Conservation (phyloP, 2,329 filamentous ascomycete species). For the Alternaria arbusti region DNA sequence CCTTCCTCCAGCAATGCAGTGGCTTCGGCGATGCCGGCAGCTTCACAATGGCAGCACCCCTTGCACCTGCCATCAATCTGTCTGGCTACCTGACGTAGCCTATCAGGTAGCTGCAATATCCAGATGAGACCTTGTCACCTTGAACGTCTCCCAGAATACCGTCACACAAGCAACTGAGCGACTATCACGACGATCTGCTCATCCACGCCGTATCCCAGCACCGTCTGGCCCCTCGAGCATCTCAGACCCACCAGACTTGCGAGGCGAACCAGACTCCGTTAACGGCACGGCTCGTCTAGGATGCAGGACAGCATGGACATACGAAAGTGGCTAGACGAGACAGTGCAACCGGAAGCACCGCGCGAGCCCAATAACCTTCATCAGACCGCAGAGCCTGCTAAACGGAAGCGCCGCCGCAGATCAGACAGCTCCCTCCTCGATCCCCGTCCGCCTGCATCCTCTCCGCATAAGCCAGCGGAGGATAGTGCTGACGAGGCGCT, state of each 20-base stretch:
- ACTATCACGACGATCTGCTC: slow-evolving; percentile 13
- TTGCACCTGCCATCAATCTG: background rate
- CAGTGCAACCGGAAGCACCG: slow-evolving; percentile 41
- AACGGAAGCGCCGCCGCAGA: slow-evolving; percentile 35
- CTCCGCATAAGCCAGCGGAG: slow-evolving; percentile 8
- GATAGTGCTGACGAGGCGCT: slow-evolving; percentile 23
- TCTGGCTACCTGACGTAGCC: background rate
- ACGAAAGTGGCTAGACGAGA: slow-evolving; percentile 53
- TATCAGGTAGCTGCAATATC: background rate
- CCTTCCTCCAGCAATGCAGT: slow-evolving; percentile 9
- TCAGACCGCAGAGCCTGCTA: background rate
- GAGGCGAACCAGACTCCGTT: slow-evolving; percentile 4
- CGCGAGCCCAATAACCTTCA: slow-evolving; percentile 27
- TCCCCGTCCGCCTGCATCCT: slow-evolving; percentile 18
- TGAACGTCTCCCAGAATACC: background rate
- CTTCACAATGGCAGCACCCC: background rate
- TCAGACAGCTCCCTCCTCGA: slow-evolving; percentile 51
- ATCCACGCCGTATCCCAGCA: slow-evolving; percentile 36
- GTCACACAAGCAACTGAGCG: slow-evolving; percentile 34
- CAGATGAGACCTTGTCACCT: background rate
- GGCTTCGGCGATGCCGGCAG: background rate
- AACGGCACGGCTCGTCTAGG: slow-evolving; percentile 29
- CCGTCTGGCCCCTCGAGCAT: slow-evolving; percentile 11
- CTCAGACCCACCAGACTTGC: slow-evolving; percentile 14
- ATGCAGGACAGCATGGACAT: slow-evolving; percentile 51